Conservation (phyloP, 768 basidiomycete genomes). For the Boletus subcaerulescens region DNA sequence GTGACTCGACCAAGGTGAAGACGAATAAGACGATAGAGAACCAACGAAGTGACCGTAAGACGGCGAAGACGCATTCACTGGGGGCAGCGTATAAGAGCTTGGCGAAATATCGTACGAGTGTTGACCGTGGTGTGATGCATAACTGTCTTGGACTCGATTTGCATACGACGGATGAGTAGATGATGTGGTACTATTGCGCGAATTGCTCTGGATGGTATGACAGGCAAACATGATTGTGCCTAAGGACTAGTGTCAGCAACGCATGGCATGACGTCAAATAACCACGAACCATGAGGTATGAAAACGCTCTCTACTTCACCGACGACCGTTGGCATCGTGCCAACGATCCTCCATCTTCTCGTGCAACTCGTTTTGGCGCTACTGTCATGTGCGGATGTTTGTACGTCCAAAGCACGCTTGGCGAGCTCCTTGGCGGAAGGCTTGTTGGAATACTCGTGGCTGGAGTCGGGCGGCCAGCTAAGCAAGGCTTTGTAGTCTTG, state of each 20-base stretch:
- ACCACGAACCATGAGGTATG: conserved; percentile 77
- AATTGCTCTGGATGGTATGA: conserved; percentile 31
- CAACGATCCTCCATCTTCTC: conserved; percentile 73
- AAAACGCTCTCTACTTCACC: conserved; percentile 82
- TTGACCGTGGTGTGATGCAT: conserved; percentile 22
- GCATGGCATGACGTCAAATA: conserved; percentile 36
- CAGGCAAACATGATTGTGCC: conserved; percentile 41
- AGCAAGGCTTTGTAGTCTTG: conserved; percentile 57
- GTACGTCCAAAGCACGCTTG: conserved; percentile 65
- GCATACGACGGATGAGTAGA: conserved; percentile 26
- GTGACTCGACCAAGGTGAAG: conserved; percentile 26
- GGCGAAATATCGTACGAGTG: conserved; percentile 29
- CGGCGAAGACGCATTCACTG: conserved; percentile 28
- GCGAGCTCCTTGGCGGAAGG: conserved; percentile 45
- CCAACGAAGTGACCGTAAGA: conserved; percentile 26
- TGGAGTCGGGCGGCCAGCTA: conserved; percentile 72
- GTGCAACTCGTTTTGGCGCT: conserved; percentile 87
- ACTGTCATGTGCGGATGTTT: conserved; percentile 48
- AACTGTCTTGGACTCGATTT: conserved; percentile 26
- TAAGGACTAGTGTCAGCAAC: conserved; percentile 22
- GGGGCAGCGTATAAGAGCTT: conserved; percentile 30
- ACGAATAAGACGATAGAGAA: conserved; percentile 28
- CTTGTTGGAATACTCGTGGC: conserved; percentile 38
- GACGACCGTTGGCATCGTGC: conserved; percentile 56
- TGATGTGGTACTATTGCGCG: conserved; percentile 19